Conservation (phyloP, 73 alveolate species). For the Symbiodinium natans region DNA sequence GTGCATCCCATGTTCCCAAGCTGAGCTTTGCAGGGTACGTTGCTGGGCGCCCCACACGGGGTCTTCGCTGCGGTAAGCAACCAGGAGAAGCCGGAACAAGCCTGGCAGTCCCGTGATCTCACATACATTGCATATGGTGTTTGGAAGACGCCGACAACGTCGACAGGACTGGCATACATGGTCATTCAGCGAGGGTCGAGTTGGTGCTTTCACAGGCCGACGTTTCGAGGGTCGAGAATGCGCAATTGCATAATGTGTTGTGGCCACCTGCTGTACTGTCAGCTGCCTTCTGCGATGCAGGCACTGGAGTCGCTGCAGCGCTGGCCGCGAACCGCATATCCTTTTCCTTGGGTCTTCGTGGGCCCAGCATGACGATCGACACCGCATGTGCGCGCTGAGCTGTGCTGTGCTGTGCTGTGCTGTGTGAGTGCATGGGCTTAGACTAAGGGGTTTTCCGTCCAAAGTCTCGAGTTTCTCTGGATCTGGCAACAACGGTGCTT, state of each 20-base stretch:
- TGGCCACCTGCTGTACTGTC: background rate
- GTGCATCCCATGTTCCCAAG: background rate
- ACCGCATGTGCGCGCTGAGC: constrained; percentile 92
- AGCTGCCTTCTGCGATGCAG: background rate
- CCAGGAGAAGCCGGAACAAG: background rate
- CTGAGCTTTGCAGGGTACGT: background rate
- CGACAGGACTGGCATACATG: constrained; percentile 53
- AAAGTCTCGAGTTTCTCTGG: too few relatives aligned
- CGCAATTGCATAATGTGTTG: background rate
- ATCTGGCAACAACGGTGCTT: too few relatives aligned
- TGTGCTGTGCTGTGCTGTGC: too few relatives aligned
- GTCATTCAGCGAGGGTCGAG: background rate
- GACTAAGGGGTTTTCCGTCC: too few relatives aligned
- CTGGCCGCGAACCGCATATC: constrained; percentile 68
- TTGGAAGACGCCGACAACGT: background rate
- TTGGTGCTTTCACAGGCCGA: constrained; percentile 41
- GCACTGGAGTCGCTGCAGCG: constrained; percentile 64
- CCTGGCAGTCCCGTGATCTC: too few relatives aligned
- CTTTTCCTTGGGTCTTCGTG: constrained; percentile 67
- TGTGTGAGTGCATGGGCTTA: too few relatives aligned
- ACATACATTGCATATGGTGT: background rate
- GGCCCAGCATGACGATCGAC: constrained; percentile 64
- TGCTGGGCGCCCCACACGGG: background rate
- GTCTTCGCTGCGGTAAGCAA: background rate
- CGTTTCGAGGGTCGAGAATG: too few relatives aligned